Base-by-base conservation (phyloP, 805 yeast genomes). In the Lipomyces lipofer region DNA sequence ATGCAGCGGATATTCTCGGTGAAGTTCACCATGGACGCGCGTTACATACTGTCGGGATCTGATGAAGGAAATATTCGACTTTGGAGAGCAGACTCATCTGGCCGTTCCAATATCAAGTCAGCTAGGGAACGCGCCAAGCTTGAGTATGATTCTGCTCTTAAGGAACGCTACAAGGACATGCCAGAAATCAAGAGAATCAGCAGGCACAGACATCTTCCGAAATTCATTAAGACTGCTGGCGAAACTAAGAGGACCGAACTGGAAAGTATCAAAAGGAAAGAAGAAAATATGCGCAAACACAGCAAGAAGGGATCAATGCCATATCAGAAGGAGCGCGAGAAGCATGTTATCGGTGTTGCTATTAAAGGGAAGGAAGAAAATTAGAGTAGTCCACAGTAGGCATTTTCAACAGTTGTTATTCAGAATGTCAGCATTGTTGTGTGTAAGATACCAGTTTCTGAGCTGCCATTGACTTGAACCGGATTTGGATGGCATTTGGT, bases 31-130 rank as follows among this genome's bases (percentile, higher is more conserved):
- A 89, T 89, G 81, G 99, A 94, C 71, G 79, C 95, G 51, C 83
- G 85, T 67, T 94, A 89, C 72, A 81, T 94, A 32, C 72, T 91
- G 48, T 82, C 89, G 55, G 99, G 97, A 17, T 88, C 96, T 1
- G 99, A 94, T 71, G 99, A 94, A 70, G 95, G 97, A 63, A 95
- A 95, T 71, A 83, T 95, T 27, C 78, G 99, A 63, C 65, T 95
- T 53, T 94, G 99, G 99, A 79, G 99, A 71, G 73, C 95, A 8
- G 79, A 79, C 53, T 95, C 97, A 0, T 82, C 86, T 70, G 96
- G 88, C 56, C 78, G 97, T 66, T 78, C 95, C 1, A 83, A 83
- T 54, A 85, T 89, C 58, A 87, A 88, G 72, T 83, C 94, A 1
- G 74, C 94, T 8, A 81, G 86, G 65, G 86, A 88, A 72, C 81